A percentile compares a stretch with the other conserved stretches of the same genome.
phyloP scores from a whole-genome alignment of 2,329 filamentous ascomycete genomes.

The Scedosporium aurantiacum region DNA sequence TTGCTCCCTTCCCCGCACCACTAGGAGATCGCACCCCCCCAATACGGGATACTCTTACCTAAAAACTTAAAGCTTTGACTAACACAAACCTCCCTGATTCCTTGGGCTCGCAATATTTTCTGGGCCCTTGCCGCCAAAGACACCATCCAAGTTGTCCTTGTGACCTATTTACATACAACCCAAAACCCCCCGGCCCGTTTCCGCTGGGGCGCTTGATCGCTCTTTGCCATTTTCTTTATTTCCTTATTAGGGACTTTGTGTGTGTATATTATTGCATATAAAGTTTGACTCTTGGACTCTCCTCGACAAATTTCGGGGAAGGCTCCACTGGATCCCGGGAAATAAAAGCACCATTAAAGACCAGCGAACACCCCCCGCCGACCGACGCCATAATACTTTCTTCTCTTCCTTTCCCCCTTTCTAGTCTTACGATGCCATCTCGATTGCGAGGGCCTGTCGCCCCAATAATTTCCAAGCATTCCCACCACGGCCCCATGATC shows the following conservation, averaged over 20 bases:
- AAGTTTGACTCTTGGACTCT: too few relatives aligned
- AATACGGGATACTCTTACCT: conserved; percentile 27
- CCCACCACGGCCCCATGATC: conserved; percentile 1
- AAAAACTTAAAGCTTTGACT: conserved; percentile 32
- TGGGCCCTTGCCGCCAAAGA: not conserved
- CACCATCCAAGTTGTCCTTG: not conserved
- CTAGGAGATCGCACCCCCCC: not conserved
- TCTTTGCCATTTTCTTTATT: not conserved
- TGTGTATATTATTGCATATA: too few relatives aligned
- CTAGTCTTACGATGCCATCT: conserved; percentile 3
- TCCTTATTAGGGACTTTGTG: too few relatives aligned
- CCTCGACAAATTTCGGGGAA: not conserved
- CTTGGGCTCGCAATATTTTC: not conserved
- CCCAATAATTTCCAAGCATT: conserved; percentile 1
- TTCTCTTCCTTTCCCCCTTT: not conserved
- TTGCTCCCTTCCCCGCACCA: conserved; percentile 1
- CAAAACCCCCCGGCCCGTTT: not conserved
- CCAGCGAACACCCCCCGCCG: not conserved
- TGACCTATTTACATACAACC: conserved; percentile 3
- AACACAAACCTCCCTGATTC: conserved; percentile 26
- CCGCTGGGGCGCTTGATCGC: not conserved
- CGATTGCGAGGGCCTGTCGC: conserved; percentile 5
- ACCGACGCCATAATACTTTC: not conserved
- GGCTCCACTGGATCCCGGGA: not conserved
- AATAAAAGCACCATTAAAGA: not conserved